Evolutionary conservation across 192 early-diverging fungal species (phyloP), one percentile per base, ranked within the genome.

Genomic region (Diversispora eburnea): DNA sequence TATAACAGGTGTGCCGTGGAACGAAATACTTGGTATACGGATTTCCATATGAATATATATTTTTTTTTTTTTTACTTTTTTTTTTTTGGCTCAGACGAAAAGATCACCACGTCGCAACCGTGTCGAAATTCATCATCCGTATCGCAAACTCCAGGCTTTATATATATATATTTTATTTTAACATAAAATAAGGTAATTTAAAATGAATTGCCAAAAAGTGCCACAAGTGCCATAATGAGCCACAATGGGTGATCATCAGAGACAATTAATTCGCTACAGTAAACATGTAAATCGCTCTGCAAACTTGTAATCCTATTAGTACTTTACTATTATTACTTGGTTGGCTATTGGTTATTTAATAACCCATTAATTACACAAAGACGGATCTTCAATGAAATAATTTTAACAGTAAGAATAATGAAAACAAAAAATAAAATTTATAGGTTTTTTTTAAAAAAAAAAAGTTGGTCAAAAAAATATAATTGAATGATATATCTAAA

Each of bases 1-100:
- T 63, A 63, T 63, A 8, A 63, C 61, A 63, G 61, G 61, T 63
- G 61, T 63, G 61, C 61, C 61, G 61, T 63, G 61, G 61, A 63
- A 63, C 61, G 61, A 63, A 63, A 42, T 63, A n/a, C 61, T 43
- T 63, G 39, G 61, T 39, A 63, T 63, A 43, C 61, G 39, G 61
- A 42, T 63, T 33, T 42, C 42, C 12, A 19, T 63, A 63, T 63
- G 61, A 63, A n/a, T 63, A 8, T 12, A 42, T 42, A n/a, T 19
- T 63, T 45, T 45, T 63, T 63, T 20, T 43, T 0, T 43, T 61
- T 61, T 61, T 13, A 39, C 15, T 39, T 43, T n/a, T 63, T 43
- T 41, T 45, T 20, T 63, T 63, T 43, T 7, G 61, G 15, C 39
- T 19, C 61, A 25, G 61, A 6, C 25, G 9, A 33, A 22, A 61